Conservation (phyloP, 805 yeast species). For the Starmerella etchellsii region DNA sequence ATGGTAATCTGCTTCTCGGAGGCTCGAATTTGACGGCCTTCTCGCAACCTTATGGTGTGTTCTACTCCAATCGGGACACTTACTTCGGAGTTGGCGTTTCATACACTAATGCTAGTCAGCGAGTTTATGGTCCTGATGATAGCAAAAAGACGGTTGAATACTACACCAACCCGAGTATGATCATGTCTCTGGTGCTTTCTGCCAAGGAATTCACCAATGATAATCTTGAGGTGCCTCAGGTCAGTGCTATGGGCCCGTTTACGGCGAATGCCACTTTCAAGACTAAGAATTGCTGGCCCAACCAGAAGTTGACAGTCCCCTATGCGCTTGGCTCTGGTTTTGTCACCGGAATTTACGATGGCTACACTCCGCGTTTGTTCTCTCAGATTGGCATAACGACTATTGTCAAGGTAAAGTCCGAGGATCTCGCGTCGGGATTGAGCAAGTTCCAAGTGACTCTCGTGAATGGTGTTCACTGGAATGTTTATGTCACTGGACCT, state of each 20-base stretch:
- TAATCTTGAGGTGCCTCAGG: conserved; percentile 21
- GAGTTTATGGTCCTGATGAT: conserved; percentile 38
- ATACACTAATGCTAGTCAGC: conserved; percentile 37
- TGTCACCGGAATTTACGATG: conserved; percentile 47
- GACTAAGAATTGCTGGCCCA: conserved; percentile 22
- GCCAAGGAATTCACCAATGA: conserved; percentile 36
- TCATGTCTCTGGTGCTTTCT: conserved; percentile 44
- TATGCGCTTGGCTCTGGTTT: conserved; percentile 75
- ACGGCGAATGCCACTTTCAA: conserved; percentile 36
- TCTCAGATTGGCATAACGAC: conserved; percentile 36
- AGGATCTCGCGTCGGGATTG: conserved; percentile 25
- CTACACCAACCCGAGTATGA: conserved; percentile 43
- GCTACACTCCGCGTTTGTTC: conserved; percentile 34
- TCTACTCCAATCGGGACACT: conserved; percentile 35
- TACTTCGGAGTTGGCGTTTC: conserved; percentile 51
- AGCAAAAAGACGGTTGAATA: conserved; percentile 32
- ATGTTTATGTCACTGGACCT: conserved; percentile 34
- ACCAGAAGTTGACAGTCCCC: conserved; percentile 33
- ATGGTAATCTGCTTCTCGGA: conserved; percentile 48
- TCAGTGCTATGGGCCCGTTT: conserved; percentile 38
- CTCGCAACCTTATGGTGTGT: conserved; percentile 55
- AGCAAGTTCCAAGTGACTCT: conserved; percentile 33
- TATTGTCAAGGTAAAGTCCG: conserved; percentile 21
- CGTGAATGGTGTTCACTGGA: conserved; percentile 37
- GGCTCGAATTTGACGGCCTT: conserved; percentile 43